Evolutionary conservation across 2,329 filamentous ascomycete genomes (phyloP).

Genomic region (Fusarium continuum): DNA sequence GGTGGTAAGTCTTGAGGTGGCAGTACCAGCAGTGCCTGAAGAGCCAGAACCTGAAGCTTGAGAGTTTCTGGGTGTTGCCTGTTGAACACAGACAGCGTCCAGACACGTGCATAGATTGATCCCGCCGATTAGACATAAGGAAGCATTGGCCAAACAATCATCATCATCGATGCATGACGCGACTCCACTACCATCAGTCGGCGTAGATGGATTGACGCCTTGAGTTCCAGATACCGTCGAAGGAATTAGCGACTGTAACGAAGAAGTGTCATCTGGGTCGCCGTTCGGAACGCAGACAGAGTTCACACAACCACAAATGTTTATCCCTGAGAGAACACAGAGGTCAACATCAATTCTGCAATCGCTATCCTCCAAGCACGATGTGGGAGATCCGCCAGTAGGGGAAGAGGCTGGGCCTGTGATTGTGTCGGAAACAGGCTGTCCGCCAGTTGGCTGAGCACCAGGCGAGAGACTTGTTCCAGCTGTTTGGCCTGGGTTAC

Average conservation of each 20-base stretch:
- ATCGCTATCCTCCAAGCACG: constrained; percentile 12
- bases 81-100: constrained; percentile 6
- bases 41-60: background rate
- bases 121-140: background rate
- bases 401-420: background rate
- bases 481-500: background rate
- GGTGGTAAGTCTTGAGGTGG: background rate
- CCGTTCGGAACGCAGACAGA: background rate
- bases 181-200: background rate
- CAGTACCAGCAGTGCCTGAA: background rate
- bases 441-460: background rate
- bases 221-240: background rate
- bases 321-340: background rate
- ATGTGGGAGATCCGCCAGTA: background rate
- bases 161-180: background rate
- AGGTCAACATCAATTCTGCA: constrained; percentile 4
- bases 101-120: constrained; percentile 4
- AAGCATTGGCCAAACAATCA: constrained; percentile 4
- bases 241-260: background rate
- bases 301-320: constrained; percentile 10
- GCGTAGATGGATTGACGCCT: background rate
- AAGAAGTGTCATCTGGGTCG: background rate
- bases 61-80: background rate
- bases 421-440: background rate
- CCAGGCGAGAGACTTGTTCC: background rate